Conservation (phyloP, 495 filamentous ascomycete species). For the Trichoderma virens region DNA sequence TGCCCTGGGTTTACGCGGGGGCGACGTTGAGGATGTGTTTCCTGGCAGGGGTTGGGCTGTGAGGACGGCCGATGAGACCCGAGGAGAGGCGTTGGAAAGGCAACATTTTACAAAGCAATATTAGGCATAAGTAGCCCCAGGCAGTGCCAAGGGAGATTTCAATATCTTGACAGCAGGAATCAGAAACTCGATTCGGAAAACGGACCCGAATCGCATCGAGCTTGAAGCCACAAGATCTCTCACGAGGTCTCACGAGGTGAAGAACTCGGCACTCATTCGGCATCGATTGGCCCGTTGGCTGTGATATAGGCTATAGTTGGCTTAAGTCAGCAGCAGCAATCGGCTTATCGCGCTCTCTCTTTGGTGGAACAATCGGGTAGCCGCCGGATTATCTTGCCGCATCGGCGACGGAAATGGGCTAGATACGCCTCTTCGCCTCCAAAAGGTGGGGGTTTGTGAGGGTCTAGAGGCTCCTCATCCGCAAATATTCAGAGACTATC, state of each 20-base stretch:
- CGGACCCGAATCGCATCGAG: not conserved
- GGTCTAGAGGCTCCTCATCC: too few species aligned
- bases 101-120: too few species aligned
- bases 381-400: slow-evolving; percentile 16
- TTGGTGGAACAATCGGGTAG: slow-evolving; percentile 22
- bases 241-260: not conserved
- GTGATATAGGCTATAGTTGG: not conserved
- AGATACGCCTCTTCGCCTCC: not conserved
- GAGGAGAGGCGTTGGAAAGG: too few species aligned
- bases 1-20: slow-evolving; percentile 54
- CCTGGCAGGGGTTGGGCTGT: slow-evolving; percentile 43
- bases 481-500: not conserved
- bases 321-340: not conserved
- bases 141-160: not conserved
- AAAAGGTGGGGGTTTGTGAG: not conserved
- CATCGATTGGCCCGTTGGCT: not conserved
- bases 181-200: not conserved
- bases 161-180: not conserved
- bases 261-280: slow-evolving; percentile 7
- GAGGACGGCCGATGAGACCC: not conserved
- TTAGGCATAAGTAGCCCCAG: not conserved
- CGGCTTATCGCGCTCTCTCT: slow-evolving; percentile 5
- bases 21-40: slow-evolving; percentile 49
- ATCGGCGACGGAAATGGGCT: not conserved
- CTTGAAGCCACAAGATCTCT: not conserved